Evolutionary conservation across 192 early-diverging fungal genomes (phyloP), one percentile per base, ranked within the genome.

Genomic region (Mortierella claussenii): DNA sequence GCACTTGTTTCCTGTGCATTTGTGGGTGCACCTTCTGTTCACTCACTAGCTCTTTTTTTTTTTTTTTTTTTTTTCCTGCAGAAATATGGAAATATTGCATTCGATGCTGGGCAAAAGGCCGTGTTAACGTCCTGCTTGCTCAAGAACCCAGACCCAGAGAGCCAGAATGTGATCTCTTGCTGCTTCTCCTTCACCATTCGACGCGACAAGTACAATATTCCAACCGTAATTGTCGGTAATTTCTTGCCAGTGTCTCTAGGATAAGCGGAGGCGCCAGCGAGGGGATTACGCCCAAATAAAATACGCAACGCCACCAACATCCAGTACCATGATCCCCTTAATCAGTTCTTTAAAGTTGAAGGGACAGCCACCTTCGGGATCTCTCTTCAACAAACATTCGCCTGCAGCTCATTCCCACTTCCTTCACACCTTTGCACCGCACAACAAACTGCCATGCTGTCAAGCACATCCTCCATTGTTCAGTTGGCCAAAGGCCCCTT

Each of bases 61-160:
- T 33, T 33, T 64, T 11, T 57, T 51, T 23, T 21, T 31, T 37
- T 5, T 31, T 43, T 18, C 13, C 21, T 55, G 53, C 48, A 87
- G 80, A 98, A 97, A 85, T 98, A 98, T 67, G 95, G 96, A 24
- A 96, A 96, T 55, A 97, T 98, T 70, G 95, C 96, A 2, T 98
- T 98, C 79, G 95, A 98, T 82, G 90, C 94, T 11, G 91, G 91
- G 6, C 96, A 98, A 80, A 98, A 98, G 78, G 96, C 96, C 0
- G 96, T 98, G 3, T 78, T 98, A 65, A 98, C 96, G 12, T 93
- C 93, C 10, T 98, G 96, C 52, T 82, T 98, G 49, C 80, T 98
- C 65, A 82, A 85, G 43, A 84, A 88, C 56, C 85, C 84, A 0
- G 82, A 88, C 36, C 83, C 66, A 18, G 80, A 83, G 26, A 82